Evolutionary conservation across 1,139 yeast genomes (phyloP).

Genomic region (Yamadazyma diddensiae): DNA sequence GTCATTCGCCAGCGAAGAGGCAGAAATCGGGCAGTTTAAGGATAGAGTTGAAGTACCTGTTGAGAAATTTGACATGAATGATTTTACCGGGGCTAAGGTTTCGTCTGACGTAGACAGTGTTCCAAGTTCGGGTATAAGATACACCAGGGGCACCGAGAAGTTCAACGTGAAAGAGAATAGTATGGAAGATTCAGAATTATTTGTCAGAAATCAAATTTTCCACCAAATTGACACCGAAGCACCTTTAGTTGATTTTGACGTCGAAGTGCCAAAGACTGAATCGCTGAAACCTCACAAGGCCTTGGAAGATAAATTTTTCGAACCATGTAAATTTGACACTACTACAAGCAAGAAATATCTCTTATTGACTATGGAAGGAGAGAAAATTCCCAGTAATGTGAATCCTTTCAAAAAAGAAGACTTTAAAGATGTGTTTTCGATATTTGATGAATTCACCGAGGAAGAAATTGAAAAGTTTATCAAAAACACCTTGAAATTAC

Average conservation of each 20-base stretch:
- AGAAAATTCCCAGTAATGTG: slow-evolving; percentile 33
- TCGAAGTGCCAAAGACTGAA: neutral
- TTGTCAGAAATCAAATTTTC: slow-evolving; percentile 16
- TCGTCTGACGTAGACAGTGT: no score
- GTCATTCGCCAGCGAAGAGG: slow-evolving; percentile 8
- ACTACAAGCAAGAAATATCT: slow-evolving; percentile 32
- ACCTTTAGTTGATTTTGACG: neutral
- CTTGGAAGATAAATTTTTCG: neutral
- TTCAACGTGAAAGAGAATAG: slow-evolving; percentile 16
- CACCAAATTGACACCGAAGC: slow-evolving; percentile 9
- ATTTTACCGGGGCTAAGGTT: slow-evolving; percentile 20
- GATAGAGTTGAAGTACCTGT: slow-evolving; percentile 13
- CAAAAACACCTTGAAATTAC: slow-evolving; percentile 25
- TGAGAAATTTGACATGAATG: slow-evolving; percentile 23
- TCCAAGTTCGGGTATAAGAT: slow-evolving; percentile 6
- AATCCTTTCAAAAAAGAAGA: slow-evolving; percentile 37
- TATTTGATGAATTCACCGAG: slow-evolving; percentile 39
- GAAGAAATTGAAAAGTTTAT: slow-evolving; percentile 27
- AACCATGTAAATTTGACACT: neutral
- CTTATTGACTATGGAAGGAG: slow-evolving; percentile 44
- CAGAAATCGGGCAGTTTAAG: slow-evolving; percentile 3
- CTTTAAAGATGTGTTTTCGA: slow-evolving; percentile 44
- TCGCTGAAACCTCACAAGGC: neutral
- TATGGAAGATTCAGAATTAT: slow-evolving; percentile 16
- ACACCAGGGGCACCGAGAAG: slow-evolving; percentile 8